Evolutionary conservation across 352 stramenopile species (phyloP).

Genomic region (Globisporangium polare): DNA sequence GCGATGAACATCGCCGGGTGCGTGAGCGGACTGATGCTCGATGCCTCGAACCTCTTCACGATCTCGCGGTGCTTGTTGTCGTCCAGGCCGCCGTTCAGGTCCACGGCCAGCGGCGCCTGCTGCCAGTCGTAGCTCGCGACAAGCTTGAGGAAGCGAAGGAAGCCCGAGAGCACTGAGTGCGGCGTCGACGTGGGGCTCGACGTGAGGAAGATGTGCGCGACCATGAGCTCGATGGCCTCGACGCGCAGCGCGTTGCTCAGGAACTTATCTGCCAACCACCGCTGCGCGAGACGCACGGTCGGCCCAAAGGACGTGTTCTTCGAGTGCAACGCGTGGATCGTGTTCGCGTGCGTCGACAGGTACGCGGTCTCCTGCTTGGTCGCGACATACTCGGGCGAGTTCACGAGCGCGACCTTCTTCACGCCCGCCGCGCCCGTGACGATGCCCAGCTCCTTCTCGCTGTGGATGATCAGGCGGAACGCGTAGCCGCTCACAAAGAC

Average conservation of each 20-base stretch:
- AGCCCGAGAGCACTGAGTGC: conserved; percentile 75
- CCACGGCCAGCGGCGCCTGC: conserved; percentile 64
- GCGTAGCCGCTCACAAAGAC: conserved; percentile 80
- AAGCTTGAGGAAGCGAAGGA: conserved; percentile 75
- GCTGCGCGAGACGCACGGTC: conserved; percentile 73
- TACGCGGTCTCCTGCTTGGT: conserved; percentile 66
- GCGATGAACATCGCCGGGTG: conserved; percentile 80
- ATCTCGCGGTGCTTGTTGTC: conserved; percentile 68
- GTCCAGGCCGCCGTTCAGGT: conserved; percentile 57
- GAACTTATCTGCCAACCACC: conserved; percentile 80
- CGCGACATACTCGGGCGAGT: conserved; percentile 57
- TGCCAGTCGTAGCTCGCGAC: conserved; percentile 74
- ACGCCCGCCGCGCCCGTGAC: conserved; percentile 49
- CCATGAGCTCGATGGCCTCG: conserved; percentile 75
- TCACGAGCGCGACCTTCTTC: conserved; percentile 57
- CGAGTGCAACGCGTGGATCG: conserved; percentile 69
- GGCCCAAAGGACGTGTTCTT: conserved; percentile 78
- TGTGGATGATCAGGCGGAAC: conserved; percentile 81
- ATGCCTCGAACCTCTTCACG: conserved; percentile 74
- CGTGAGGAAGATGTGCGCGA: conserved; percentile 70
- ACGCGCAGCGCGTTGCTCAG: conserved; percentile 65
- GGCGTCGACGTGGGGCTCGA: conserved; percentile 43
- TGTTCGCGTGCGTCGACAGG: conserved; percentile 57
- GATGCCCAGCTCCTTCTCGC: conserved; percentile 67
- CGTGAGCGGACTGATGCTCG: conserved; percentile 38